Evolutionary conservation across 371 early-diverging fungal species (phyloP), one percentile per base, ranked within the genome.

Genomic region (Coemansia sp.): DNA sequence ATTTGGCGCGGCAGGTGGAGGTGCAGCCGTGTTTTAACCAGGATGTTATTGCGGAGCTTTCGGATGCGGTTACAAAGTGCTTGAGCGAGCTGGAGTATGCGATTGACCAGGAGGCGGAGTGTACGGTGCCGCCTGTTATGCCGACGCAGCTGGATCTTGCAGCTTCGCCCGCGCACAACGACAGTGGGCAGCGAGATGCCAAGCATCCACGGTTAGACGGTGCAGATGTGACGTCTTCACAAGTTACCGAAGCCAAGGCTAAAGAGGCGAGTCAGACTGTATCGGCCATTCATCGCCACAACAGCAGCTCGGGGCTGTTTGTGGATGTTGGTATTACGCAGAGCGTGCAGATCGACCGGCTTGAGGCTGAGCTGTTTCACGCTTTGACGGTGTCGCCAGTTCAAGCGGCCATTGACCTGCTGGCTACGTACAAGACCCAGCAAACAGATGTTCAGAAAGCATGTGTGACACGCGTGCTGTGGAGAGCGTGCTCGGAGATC

Each of bases 1-100:
- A 96, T 70, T 85, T 98, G 16, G 87, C 94, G 2, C 88, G 95
- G 6, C 97, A 98, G 72, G 86, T 96, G 48, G 95, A 95, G 63
- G 88, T 96, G 47, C 97, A 96, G 79, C 94, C 96, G 1, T 94
- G 94, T 78, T 97, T 97, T 81, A 94, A 95, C 78, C 87, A 89
- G 56, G 94, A 93, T 42, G 85, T 92, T 13, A 83, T 97, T 56
- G 87, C 94, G 22, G 92, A 94, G 55, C 77, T 97, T 34, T 89
- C 93, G 3, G 97, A 97, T 59, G 82, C 83, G 37, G 92, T 92
- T 11, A 74, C 79, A 31, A 66, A 67, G 48, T 72, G 80, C 21
- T 51, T 80, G 58, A 73, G 78, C 42, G 69, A 79, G 62, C 69
- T 79, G n/a, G 72, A 79, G 47, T 68, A 76, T 45, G 74, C 69